Percentiles rank a stretch among this genome's conserved stretches.
These are phyloP conservation scores for Paramecium bursaria DNA, from an alignment of 73 alveolate species.

Conservation along the genomic window DNA sequence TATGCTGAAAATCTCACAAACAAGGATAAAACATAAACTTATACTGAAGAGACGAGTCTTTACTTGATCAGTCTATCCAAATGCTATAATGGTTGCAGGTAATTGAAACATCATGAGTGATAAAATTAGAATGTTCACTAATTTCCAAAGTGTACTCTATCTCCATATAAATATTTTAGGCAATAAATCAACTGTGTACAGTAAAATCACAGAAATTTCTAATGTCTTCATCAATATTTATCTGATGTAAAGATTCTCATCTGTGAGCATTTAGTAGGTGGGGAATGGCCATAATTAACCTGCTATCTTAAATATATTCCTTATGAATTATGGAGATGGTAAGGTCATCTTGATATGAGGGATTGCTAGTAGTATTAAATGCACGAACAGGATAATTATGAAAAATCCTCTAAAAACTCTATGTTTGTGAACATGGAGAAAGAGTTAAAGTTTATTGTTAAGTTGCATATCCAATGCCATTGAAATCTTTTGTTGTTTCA, in stretches of 20 bases:
- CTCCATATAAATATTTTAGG: conserved; percentile 72
- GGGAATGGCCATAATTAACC: conserved; percentile 70
- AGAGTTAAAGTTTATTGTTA: conserved; percentile 17
- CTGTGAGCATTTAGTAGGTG: conserved; percentile 56
- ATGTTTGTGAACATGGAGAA: conserved; percentile 46
- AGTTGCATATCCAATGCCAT: too few relatives aligned
- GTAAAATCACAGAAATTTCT: conserved; percentile 65
- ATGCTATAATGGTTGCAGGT: conserved; percentile 62
- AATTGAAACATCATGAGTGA: conserved; percentile 63
- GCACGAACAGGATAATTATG: conserved; percentile 5
- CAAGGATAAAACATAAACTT: conserved; percentile 62
- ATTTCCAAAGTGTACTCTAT: conserved; percentile 58
- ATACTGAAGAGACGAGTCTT: conserved; percentile 57
- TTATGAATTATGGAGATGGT: conserved; percentile 45
- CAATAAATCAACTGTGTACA: conserved; percentile 60
- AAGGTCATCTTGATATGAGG: conserved; percentile 38
- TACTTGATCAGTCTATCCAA: conserved; percentile 49
- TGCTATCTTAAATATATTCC: conserved; percentile 47
- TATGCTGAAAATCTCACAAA: conserved; percentile 64
- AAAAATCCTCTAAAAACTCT: conserved; percentile 60
- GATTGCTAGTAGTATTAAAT: conserved; percentile 18
- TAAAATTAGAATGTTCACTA: conserved; percentile 45
- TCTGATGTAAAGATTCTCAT: conserved; percentile 56
- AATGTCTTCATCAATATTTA: conserved; percentile 54
- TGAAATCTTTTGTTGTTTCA: too few relatives aligned